These are phyloP conservation scores for Geotrichum australiense DNA, from an alignment of 1,139 yeast species.

Conservation along the genomic window DNA sequence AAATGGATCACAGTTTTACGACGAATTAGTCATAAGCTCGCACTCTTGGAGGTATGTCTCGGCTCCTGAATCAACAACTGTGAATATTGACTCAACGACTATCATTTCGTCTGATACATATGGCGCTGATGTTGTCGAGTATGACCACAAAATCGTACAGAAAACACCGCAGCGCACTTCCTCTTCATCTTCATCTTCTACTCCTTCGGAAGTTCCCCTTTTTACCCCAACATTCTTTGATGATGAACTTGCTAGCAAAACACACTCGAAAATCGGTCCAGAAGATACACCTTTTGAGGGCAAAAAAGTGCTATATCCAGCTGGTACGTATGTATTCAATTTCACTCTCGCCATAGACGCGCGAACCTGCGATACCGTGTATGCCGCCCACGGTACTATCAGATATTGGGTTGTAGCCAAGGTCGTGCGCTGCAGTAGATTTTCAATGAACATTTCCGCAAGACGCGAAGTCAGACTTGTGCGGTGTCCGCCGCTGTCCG, in stretches of 20 bases:
- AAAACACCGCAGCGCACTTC: constrained; percentile 16
- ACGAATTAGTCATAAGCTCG: constrained; percentile 28
- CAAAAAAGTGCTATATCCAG: constrained; percentile 38
- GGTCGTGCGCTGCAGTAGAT: constrained; percentile 31
- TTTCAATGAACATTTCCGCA: constrained; percentile 30
- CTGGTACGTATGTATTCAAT: constrained; percentile 77
- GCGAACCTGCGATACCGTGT: constrained; percentile 62
- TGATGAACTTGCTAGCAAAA: not conserved
- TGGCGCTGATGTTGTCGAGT: constrained; percentile 29
- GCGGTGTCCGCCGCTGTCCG: constrained; percentile 72
- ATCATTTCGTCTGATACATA: constrained; percentile 30
- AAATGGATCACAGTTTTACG: constrained; percentile 29
- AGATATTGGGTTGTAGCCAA: constrained; percentile 30
- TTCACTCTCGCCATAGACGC: constrained; percentile 67
- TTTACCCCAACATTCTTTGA: constrained; percentile 11
- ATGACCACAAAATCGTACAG: not conserved
- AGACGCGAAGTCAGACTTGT: constrained; percentile 41
- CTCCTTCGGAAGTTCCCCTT: constrained; percentile 2
- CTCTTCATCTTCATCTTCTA: not conserved
- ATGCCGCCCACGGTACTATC: constrained; percentile 41
- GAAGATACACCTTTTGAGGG: constrained; percentile 16
- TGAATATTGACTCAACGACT: constrained; percentile 23
- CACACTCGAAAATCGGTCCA: not conserved
- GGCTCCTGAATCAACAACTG: constrained; percentile 18
- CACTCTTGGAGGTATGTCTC: constrained; percentile 36